Conservation (phyloP, 1,284 basidiomycete genomes). For the Cryptococcus maquisensis region DNA sequence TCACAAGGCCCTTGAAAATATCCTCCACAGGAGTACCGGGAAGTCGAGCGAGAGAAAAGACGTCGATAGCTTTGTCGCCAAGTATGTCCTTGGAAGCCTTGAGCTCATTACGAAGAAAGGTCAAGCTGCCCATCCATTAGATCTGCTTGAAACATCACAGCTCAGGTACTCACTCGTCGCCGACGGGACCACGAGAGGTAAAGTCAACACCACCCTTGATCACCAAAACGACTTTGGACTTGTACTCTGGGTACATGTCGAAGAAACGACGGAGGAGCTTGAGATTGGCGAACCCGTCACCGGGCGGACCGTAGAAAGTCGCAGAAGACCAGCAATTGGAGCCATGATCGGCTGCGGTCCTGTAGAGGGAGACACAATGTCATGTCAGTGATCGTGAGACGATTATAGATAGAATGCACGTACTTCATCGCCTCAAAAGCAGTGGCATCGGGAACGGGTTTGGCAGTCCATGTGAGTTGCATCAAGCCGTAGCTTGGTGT, state of each 20-base stretch:
- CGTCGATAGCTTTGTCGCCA: constrained; percentile 53
- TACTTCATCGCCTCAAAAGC: constrained; percentile 61
- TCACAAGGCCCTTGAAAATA: constrained; percentile 19
- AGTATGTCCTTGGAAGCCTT: constrained; percentile 48
- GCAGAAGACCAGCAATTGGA: constrained; percentile 51
- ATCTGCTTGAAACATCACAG: not conserved
- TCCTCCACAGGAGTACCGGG: constrained; percentile 18
- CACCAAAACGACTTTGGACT: constrained; percentile 54
- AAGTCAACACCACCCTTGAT: constrained; percentile 51
- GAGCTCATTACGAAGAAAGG: constrained; percentile 51
- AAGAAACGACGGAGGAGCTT: constrained; percentile 46
- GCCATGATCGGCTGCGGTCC: constrained; percentile 56
- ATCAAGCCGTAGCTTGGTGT: constrained; percentile 51
- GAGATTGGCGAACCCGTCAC: constrained; percentile 36
- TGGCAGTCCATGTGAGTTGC: constrained; percentile 50
- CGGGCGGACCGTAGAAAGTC: constrained; percentile 41
- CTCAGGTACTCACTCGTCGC: constrained; percentile 12
- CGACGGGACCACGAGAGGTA: not conserved
- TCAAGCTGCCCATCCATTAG: constrained; percentile 20
- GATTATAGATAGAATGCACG: not conserved
- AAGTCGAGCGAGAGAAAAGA: constrained; percentile 44
- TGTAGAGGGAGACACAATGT: constrained; percentile 10
- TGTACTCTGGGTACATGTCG: constrained; percentile 55
- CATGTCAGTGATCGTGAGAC: not conserved
- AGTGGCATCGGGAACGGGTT: constrained; percentile 54